Evolutionary conservation across 192 early-diverging fungal genomes (phyloP), one percentile per base, ranked within the genome.

Genomic region (Coemansia brasiliensis): DNA sequence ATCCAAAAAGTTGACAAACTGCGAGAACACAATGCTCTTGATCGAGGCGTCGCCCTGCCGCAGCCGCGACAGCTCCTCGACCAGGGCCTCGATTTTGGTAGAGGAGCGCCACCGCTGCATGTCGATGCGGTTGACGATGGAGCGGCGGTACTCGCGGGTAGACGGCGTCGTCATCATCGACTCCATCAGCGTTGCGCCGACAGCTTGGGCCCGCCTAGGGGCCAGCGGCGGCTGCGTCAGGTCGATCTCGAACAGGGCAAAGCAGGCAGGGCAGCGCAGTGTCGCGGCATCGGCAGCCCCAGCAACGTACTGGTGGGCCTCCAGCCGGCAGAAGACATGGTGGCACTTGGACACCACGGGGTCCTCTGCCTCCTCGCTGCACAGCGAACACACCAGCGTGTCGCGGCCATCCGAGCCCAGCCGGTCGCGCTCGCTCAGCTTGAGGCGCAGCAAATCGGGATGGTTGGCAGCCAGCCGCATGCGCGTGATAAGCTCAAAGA

Each of bases 381-480:
- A 97, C 4, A 97, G 74, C 1, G 83, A 83, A 50, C 94, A 97
- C 9, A 97, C 91, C 1, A 93, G 78, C 13, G 86, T 87, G 18
- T 88, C 86, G 44, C 79, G 81, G 42, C 57, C 43, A 39, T 82
- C 72, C 20, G 67, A 17, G 38, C 65, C 69, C 29, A 72, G 59
- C 22, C 79, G 67, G 35, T 56, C 68, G 3, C 44, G 43, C 11
- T 58, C 38, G 35, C 67, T 64, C 25, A 85, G 67, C 72, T 89
- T 92, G 26, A 85, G 75, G 2, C 68, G 59, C 20, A 92, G 79
- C 50, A 92, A 57, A 48, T 87, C 87, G 4, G 94, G 95, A 67
- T 98, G 95, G 79, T 98, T 90, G 29, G 89, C 89, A 26, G 92
- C 90, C 59, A 94, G 86, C 20, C 95, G 71, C 92, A 98, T 93